Evolutionary conservation across 169 alveolate genomes (phyloP).

Genomic region (Plasmodium fragile): DNA sequence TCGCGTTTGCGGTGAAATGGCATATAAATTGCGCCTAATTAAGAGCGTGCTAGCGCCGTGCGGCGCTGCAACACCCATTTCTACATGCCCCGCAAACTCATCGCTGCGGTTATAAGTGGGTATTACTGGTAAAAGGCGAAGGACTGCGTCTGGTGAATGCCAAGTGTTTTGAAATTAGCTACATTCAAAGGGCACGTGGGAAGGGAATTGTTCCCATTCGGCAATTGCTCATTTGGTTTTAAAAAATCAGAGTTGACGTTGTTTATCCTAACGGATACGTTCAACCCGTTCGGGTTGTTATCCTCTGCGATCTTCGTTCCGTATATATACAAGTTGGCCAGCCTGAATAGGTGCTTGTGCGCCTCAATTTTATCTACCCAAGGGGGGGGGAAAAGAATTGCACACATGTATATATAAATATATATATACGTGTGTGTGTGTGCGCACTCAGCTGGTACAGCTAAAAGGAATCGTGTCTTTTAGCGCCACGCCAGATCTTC

Average conservation of each 20-base stretch:
- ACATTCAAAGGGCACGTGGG: conserved; percentile 53
- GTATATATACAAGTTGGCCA: conserved; percentile 46
- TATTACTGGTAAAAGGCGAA: conserved; percentile 56
- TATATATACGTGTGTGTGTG: background rate
- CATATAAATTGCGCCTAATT: background rate
- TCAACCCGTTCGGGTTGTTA: conserved; percentile 8
- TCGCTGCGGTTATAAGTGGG: background rate
- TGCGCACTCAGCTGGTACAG: background rate
- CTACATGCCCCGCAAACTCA: background rate
- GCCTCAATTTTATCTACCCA: conserved; percentile 2
- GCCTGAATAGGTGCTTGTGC: conserved; percentile 20
- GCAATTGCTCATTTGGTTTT: conserved; percentile 44
- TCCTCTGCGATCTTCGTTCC: conserved; percentile 44
- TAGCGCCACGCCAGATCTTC: background rate
- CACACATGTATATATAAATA: background rate
- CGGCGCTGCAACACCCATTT: background rate
- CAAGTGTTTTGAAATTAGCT: background rate
- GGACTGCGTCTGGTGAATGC: conserved; percentile 35
- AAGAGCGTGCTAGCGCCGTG: background rate
- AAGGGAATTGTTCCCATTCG: conserved; percentile 22
- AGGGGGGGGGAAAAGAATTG: background rate
- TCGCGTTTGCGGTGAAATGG: background rate
- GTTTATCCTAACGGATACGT: conserved; percentile 29
- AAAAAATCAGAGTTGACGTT: conserved; percentile 25
- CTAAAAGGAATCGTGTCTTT: background rate